Conservation (phyloP, 2,329 filamentous ascomycete genomes). For the Graphium sp. region DNA sequence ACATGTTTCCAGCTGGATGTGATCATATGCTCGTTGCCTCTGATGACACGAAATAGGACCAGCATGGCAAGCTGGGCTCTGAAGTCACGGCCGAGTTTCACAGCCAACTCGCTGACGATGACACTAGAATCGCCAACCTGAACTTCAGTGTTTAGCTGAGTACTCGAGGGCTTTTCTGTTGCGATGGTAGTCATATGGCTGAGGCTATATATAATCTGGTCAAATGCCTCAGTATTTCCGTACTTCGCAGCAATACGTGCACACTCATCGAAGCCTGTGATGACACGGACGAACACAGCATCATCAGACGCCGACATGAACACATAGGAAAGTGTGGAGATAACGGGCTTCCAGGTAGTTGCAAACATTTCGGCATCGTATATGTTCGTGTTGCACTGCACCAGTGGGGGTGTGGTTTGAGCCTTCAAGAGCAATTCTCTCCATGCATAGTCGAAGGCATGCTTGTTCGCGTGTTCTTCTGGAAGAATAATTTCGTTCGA, state of each 20-base stretch:
- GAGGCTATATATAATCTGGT: slow-evolving; percentile 82
- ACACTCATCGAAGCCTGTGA: slow-evolving; percentile 91
- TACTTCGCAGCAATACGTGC: slow-evolving; percentile 83
- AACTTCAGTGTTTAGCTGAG: slow-evolving; percentile 83
- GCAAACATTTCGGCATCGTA: slow-evolving; percentile 98
- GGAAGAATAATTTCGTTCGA: slow-evolving; percentile 90
- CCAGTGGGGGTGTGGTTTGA: slow-evolving; percentile 53
- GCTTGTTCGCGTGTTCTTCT: slow-evolving; percentile 91
- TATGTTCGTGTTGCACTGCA: slow-evolving; percentile 77
- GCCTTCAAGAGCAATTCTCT: slow-evolving; percentile 83
- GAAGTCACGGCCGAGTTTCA: slow-evolving; percentile 87
- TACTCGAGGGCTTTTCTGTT: slow-evolving; percentile 60
- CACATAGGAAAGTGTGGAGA: slow-evolving; percentile 90
- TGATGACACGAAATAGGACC: slow-evolving; percentile 85
- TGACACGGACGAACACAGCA: slow-evolving; percentile 80
- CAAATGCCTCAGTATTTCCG: slow-evolving; percentile 67
- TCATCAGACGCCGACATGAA: slow-evolving; percentile 99
- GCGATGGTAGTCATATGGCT: slow-evolving; percentile 82
- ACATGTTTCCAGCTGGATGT: slow-evolving; percentile 64
- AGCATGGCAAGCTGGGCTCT: slow-evolving; percentile 86
- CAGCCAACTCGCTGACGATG: slow-evolving; percentile 96
- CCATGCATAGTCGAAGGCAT: slow-evolving; percentile 96
- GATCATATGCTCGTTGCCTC: slow-evolving; percentile 66
- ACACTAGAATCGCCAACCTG: slow-evolving; percentile 83
- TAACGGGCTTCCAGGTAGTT: slow-evolving; percentile 85